Evolutionary conservation across 129 eudicot species (phyloP).

Genomic region (Centrapalus pauciflorus): DNA sequence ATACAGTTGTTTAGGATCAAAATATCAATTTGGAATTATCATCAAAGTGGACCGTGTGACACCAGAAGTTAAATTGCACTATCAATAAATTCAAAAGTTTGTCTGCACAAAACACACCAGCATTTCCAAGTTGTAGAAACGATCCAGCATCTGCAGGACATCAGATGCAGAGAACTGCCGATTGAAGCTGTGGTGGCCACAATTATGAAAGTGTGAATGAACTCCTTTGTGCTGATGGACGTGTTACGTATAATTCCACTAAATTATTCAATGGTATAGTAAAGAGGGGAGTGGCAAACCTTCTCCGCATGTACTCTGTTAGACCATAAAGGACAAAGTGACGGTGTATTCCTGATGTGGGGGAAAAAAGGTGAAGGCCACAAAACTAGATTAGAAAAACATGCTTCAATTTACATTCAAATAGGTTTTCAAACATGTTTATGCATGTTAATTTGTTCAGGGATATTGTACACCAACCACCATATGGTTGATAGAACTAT

Average conservation of each 20-base stretch:
- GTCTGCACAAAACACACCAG: constrained; percentile 44
- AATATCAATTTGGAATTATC: neutral
- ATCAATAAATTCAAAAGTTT: neutral
- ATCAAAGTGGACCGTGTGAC: neutral
- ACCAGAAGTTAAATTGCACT: neutral
- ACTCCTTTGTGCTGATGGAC: neutral
- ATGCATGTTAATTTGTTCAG: too few relatives aligned
- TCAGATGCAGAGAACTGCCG: constrained; percentile 73
- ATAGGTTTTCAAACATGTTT: too few relatives aligned
- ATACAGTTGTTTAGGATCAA: neutral
- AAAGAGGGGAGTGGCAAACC: constrained; percentile 34
- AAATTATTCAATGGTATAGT: neutral
- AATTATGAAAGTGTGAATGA: constrained; percentile 4
- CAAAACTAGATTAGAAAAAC: neutral
- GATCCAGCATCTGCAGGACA: constrained; percentile 80
- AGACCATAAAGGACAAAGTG: constrained; percentile 93
- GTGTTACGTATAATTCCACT: neutral
- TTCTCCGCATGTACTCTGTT: constrained; percentile 71
- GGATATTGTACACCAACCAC: too few relatives aligned
- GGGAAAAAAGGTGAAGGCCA: constrained; percentile 1
- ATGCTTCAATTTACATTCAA: too few relatives aligned
- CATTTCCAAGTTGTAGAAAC: constrained; percentile 93
- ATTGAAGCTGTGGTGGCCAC: constrained; percentile 43
- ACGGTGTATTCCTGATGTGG: constrained; percentile 79
- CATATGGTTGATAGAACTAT: too few relatives aligned